Conservation (phyloP, 495 filamentous ascomycete species). For the Xylaria cubensis region DNA sequence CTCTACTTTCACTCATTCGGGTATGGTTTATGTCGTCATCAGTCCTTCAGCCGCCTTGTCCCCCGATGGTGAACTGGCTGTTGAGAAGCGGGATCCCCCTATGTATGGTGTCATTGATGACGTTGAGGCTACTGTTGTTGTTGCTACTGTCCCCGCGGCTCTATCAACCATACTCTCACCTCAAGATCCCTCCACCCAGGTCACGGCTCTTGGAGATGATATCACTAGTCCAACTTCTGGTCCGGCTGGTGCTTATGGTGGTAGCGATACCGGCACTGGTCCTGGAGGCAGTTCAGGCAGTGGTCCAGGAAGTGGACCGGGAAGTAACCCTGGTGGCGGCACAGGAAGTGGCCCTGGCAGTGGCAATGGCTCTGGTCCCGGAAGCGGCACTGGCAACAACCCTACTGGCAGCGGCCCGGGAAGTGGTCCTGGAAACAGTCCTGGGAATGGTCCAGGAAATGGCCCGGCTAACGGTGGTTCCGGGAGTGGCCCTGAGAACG, state of each 20-base stretch:
- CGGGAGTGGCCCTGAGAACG: neutral
- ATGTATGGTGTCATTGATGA: neutral
- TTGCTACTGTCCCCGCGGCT: conserved; percentile 20
- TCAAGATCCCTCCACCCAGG: neutral
- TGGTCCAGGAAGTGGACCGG: conserved; percentile 2
- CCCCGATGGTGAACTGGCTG: neutral
- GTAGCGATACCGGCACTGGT: neutral
- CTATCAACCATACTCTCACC: conserved; percentile 23
- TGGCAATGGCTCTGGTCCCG: neutral
- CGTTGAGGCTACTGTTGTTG: conserved; percentile 17
- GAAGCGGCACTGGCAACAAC: neutral
- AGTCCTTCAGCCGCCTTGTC: neutral
- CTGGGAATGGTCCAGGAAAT: neutral
- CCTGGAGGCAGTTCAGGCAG: conserved; percentile 1
- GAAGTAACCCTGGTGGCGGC: neutral
- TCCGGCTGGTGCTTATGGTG: conserved; percentile 21
- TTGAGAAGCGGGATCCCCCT: conserved; percentile 18
- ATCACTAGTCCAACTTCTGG: neutral
- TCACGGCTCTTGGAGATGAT: conserved; percentile 1
- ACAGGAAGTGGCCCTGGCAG: conserved; percentile 3
- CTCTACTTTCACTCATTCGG: conserved; percentile 17
- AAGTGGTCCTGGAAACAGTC: neutral
- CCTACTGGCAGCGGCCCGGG: conserved; percentile 4
- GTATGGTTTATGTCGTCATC: conserved; percentile 19
- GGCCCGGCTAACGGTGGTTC: neutral